Base-by-base conservation (phyloP, 495 filamentous ascomycete genomes). In the Aspergillus avenaceus region DNA sequence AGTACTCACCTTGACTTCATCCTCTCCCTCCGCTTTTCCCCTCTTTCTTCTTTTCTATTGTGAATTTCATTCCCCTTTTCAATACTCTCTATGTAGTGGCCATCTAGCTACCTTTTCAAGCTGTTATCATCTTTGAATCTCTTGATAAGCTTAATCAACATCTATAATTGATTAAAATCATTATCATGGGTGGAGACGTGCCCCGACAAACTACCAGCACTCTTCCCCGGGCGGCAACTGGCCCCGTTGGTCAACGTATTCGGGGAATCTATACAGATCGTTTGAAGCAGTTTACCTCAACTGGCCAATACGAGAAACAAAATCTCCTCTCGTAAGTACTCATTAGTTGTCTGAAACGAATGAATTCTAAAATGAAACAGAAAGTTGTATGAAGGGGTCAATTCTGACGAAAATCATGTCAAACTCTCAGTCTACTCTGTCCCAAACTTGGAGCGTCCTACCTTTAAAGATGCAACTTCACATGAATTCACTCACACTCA, bases 361-460 rank as follows among this genome's bases (percentile, higher is more conserved):
- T n/a, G 2, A 2, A 3, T 27, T 48, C 28, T 47, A 4, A 27
- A 24, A 18, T 56, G 54, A 5, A 61, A 18, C 22, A 86, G 82
- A 38, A 91, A 90, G 72, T 79, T 91, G 66, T 79, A 83, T 59
- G 87, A 96, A 69, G 88, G 77, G 22, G 76, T 83, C 29, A 82
- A 76, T 32, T 84, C 83, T 11, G 88, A 86, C 54, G 63, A 83
- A 55, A 79, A 88, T 21, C 74, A 91, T 62, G 84, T 97, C 54
- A 88, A 87, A 66, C 85, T 98, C 41, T 88, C 78, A 42, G 89
- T 93, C 31, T 97, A 92, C 77, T 84, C 86, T 12, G 86, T 87
- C 9, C 92, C 92, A 0, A 70, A 85, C 59, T 83, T 88, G 31
- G 73, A 79, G 29, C 82, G 93, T 18, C 93, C 95, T 12, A 81